Evolutionary conservation across 139 green algal species (phyloP).

Genomic region (Diplosphaera chodatii): DNA sequence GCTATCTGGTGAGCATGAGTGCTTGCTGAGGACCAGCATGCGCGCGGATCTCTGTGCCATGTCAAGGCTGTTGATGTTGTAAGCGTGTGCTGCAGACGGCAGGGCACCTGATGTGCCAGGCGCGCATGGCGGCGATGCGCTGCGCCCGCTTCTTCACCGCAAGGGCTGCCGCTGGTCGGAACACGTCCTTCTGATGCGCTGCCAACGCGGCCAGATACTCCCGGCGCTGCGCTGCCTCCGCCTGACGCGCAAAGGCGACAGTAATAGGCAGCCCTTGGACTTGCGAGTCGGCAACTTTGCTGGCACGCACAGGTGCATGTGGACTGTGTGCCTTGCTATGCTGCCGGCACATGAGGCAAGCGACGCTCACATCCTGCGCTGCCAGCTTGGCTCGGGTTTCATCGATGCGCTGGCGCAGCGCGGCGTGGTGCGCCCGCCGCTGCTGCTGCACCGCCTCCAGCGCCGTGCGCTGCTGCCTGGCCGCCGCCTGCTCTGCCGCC

Average conservation of each 20-base stretch:
- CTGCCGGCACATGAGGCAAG: too few relatives aligned
- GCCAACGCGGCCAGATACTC: conserved; percentile 14
- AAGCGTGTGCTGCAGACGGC: too few relatives aligned
- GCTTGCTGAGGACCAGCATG: too few relatives aligned
- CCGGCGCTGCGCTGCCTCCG: conserved; percentile 3
- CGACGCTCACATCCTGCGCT: too few relatives aligned
- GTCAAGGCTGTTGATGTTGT: too few relatives aligned
- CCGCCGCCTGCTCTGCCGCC: neutral
- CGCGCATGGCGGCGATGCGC: conserved; percentile 21
- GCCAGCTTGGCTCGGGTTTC: too few relatives aligned
- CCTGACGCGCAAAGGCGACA: neutral
- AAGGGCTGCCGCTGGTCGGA: neutral
- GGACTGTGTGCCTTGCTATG: too few relatives aligned
- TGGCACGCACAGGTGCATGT: too few relatives aligned
- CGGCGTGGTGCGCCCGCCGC: neutral
- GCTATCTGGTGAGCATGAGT: too few relatives aligned
- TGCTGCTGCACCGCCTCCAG: neutral
- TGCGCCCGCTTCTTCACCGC: conserved; percentile 13
- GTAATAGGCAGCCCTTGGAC: too few relatives aligned
- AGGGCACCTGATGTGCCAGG: conserved; percentile 12
- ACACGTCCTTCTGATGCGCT: conserved; percentile 1
- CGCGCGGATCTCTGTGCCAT: too few relatives aligned
- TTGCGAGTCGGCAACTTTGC: too few relatives aligned
- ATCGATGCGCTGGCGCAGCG: neutral
- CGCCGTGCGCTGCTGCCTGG: neutral